Evolutionary conservation across 2,329 filamentous ascomycete genomes (phyloP), one percentile per base, ranked within the genome.

Genomic region (Acrocalymma vagum): DNA sequence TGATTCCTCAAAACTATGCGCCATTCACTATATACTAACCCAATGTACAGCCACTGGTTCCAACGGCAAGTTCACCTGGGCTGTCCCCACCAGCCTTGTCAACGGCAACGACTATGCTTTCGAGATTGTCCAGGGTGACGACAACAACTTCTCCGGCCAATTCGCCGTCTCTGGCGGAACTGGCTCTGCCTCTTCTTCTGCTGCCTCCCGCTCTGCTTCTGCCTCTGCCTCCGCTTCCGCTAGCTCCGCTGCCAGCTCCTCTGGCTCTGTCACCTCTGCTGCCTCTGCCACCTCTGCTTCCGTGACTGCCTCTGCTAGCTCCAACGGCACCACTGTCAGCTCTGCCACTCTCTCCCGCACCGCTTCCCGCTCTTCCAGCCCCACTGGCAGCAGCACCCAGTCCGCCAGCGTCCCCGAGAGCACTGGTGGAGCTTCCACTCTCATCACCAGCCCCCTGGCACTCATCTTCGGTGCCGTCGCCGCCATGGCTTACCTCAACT

Each of bases 101-200:
- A 63, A 73, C 48, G 75, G 67, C 40, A 45, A 62, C 24, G 71
- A 82, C 69, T 85, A 85, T 58, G 81, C 83, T 38, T 75, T 85
- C 42, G 67, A 83, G 63, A 83, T 86, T 67, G 62, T 56, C 10
- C 81, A 84, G 60, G 76, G 72, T 43, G 67, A 60, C 26, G 49
- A 70, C 32, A 58, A 71, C 62, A 85, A 85, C 71, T 85, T 83
- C 71, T 79, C 75, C 29, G 78, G 74, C 29, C 74, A 73, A 20
- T 73, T 85, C 62, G 28, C 38, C 30, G 65, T 48, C 44, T 59
- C 52, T 40, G 64, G 38, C 46, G 49, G 43, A 45, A 25, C 42
- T 43, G 62, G 38, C 36, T 64, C 55, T 36, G 47, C 48, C 27
- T 45, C 53, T 10, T 47, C 57, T 8, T 42, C 49, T 29, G 29